phyloP scores from a whole-genome alignment of 2,329 filamentous ascomycete species.

The Exutisphaerella laricina region DNA sequence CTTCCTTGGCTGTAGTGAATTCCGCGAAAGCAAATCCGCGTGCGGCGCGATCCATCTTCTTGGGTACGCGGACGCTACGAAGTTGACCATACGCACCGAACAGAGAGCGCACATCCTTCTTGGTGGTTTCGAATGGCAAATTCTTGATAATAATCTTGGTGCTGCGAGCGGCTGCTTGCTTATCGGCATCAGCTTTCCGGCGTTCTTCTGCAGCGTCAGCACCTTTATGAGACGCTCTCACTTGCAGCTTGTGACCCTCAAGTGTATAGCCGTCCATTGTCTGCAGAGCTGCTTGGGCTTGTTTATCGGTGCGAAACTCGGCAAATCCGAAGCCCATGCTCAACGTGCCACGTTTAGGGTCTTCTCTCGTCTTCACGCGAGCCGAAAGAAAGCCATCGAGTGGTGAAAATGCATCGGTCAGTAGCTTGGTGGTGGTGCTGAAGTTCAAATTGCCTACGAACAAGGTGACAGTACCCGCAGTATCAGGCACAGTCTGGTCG shows the following conservation, averaged over 20 bases:
- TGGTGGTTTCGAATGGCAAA: slow-evolving; percentile 88
- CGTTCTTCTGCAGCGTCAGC: slow-evolving; percentile 83
- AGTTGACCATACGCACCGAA: slow-evolving; percentile 90
- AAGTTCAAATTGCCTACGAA: slow-evolving; percentile 96
- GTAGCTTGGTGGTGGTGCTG: slow-evolving; percentile 68
- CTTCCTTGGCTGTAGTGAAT: slow-evolving; percentile 86
- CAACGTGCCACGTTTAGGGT: slow-evolving; percentile 84
- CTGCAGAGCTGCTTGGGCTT: slow-evolving; percentile 72
- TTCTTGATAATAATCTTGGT: slow-evolving; percentile 99
- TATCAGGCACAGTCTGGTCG: slow-evolving; percentile 52
- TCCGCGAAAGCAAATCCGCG: slow-evolving; percentile 97
- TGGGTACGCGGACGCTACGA: slow-evolving; percentile 84
- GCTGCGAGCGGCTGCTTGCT: slow-evolving; percentile 67
- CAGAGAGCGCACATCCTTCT: slow-evolving; percentile 82
- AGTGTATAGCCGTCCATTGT: slow-evolving; percentile 85
- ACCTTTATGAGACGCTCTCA: slow-evolving; percentile 82
- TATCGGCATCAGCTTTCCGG: slow-evolving; percentile 73
- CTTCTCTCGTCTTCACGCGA: slow-evolving; percentile 84
- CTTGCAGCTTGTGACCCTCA: slow-evolving; percentile 78
- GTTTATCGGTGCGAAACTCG: slow-evolving; percentile 72
- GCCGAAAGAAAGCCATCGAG: slow-evolving; percentile 86
- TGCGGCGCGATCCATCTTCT: slow-evolving; percentile 84
- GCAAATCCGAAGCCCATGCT: slow-evolving; percentile 98
- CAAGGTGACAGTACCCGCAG: slow-evolving; percentile 59
- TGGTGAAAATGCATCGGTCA: slow-evolving; percentile 71